Conservation (phyloP, 352 stramenopile genomes). For the Pythium guiyangense region DNA sequence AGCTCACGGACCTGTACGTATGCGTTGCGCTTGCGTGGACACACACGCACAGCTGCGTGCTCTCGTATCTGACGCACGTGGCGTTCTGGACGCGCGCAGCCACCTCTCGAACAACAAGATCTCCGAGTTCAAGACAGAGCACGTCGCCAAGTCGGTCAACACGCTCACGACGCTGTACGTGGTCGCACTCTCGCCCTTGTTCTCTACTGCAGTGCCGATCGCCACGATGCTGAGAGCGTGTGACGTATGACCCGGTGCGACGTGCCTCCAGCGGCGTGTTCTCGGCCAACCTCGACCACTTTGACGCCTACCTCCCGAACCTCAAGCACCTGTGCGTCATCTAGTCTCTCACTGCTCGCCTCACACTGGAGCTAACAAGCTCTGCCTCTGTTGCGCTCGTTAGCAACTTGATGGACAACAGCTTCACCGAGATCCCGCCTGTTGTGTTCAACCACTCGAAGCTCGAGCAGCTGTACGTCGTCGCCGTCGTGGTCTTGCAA, state of each 20-base stretch:
- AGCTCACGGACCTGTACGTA: not conserved
- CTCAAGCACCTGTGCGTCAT: not conserved
- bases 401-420: not conserved
- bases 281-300: not conserved
- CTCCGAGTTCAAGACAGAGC: not conserved
- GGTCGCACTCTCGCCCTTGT: no score
- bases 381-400: not conserved
- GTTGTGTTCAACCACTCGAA: not conserved
- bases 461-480: not conserved
- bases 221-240: no score
- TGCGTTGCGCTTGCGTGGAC: no score
- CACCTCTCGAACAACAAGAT: constrained; percentile 1
- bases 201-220: no score
- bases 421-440: no score
- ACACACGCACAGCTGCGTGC: no score
- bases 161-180: not conserved
- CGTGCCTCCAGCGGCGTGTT: not conserved
- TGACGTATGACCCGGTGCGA: no score
- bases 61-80: no score
- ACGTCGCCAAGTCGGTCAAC: not conserved
- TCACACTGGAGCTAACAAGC: not conserved
- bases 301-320: constrained; percentile 1
- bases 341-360: no score
- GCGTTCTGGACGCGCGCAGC: no score
- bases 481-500: no score